These are phyloP conservation scores for Ceratocystis eucalypticola DNA, from an alignment of 2,329 filamentous ascomycete species.

Conservation along the genomic window DNA sequence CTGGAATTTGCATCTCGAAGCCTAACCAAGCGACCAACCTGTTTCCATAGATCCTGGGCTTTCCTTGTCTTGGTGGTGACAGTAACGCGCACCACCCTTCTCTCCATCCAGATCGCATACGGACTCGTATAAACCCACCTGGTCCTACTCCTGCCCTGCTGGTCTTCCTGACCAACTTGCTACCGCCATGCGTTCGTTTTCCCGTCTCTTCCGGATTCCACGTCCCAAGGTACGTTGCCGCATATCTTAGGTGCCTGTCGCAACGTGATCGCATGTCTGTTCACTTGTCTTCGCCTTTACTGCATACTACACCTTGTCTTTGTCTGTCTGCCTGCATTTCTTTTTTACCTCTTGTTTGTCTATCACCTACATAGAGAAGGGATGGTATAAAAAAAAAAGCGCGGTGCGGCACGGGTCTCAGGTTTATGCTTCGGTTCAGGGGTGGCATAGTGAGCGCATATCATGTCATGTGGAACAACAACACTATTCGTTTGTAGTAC, in stretches of 20 bases:
- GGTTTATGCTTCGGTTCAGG: not conserved
- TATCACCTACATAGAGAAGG: not conserved
- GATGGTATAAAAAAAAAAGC: not conserved
- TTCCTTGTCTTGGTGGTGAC: not conserved
- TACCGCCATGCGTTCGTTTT: constrained; percentile 18
- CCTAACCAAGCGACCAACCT: not conserved
- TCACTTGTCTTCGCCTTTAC: not conserved
- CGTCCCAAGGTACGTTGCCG: constrained; percentile 29
- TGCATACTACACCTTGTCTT: not conserved
- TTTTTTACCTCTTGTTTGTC: not conserved
- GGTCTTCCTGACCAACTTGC: not conserved
- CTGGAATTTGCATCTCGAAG: not conserved
- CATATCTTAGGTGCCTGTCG: not conserved
- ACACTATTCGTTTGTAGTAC: not conserved
- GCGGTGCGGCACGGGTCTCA: not conserved
- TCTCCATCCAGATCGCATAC: not conserved
- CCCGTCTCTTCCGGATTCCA: constrained; percentile 27
- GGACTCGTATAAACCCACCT: not conserved
- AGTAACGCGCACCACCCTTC: not conserved
- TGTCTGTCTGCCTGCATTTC: not conserved
- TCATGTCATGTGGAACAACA: not conserved
- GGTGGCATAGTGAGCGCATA: not conserved
- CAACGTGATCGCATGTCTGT: not conserved
- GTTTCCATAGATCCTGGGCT: not conserved
- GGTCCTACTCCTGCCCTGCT: not conserved